phyloP scores from a whole-genome alignment of 2,329 filamentous ascomycete species.

The Fusarium verticillioides region DNA sequence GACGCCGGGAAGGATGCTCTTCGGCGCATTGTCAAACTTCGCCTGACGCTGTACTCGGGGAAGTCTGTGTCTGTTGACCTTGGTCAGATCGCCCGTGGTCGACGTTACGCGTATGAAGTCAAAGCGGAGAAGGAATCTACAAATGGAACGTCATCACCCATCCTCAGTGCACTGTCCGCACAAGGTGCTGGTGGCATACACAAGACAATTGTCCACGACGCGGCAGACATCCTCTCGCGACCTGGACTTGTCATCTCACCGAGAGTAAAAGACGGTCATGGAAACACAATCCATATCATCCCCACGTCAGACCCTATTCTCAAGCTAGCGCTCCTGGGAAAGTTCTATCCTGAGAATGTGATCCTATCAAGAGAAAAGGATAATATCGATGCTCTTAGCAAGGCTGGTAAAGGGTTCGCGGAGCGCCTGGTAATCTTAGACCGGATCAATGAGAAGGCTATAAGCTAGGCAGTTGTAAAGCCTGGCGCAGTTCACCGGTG shows the following conservation, averaged over 20 bases:
- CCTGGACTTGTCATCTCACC: not conserved
- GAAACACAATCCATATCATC: not conserved
- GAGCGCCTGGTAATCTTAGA: not conserved
- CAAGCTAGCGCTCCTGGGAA: not conserved
- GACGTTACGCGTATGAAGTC: not conserved
- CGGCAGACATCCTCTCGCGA: not conserved
- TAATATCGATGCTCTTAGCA: not conserved
- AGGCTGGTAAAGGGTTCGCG: not conserved
- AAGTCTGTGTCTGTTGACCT: not conserved
- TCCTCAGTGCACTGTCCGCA: not conserved
- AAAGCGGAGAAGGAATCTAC: not conserved
- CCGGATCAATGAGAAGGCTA: not conserved
- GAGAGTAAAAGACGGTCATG: not conserved
- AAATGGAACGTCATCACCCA: not conserved
- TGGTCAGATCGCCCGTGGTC: not conserved
- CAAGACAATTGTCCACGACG: not conserved
- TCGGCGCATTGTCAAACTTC: not conserved
- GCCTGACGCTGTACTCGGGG: not conserved
- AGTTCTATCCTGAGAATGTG: not conserved
- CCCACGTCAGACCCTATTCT: not conserved
- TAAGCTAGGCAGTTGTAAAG: not conserved
- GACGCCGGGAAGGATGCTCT: not conserved
- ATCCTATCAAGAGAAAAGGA: not conserved
- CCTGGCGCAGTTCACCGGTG: rapidly evolving
- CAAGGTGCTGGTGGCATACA: not conserved